Conservation (phyloP, 495 filamentous ascomycete genomes). For the Lasiosphaeria ovina region DNA sequence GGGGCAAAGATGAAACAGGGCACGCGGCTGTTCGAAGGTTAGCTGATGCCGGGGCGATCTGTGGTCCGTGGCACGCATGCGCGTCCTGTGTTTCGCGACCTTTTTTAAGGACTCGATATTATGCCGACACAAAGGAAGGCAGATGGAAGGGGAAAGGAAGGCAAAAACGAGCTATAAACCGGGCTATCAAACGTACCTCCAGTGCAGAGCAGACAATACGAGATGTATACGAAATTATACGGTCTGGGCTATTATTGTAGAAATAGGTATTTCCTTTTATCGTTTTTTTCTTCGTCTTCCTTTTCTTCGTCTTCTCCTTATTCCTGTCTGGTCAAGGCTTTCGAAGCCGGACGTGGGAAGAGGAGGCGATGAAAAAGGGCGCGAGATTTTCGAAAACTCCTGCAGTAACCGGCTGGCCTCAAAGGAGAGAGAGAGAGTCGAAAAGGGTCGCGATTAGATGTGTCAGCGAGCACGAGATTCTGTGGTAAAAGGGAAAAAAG, state of each 20-base stretch:
- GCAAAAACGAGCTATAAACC: not conserved
- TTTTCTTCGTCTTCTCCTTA: too few relatives aligned
- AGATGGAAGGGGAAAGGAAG: too few relatives aligned
- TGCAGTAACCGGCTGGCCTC: slow-evolving; percentile 93
- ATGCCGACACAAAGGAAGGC: slow-evolving; percentile 12
- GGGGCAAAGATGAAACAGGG: slow-evolving; percentile 37
- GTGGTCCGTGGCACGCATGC: slow-evolving; percentile 25
- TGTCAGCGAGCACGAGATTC: slow-evolving; percentile 27
- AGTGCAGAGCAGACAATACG: slow-evolving; percentile 5
- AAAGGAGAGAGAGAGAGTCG: slow-evolving; percentile 57
- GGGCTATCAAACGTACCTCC: slow-evolving; percentile 15
- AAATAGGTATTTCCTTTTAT: too few relatives aligned
- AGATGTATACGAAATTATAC: slow-evolving; percentile 8
- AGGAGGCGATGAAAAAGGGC: slow-evolving; percentile 36
- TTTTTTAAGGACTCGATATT: slow-evolving; percentile 21
- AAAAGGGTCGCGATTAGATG: slow-evolving; percentile 35
- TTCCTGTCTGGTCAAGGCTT: slow-evolving; percentile 24
- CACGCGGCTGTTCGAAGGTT: slow-evolving; percentile 28
- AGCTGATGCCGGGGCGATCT: slow-evolving; percentile 27
- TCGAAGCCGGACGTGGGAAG: slow-evolving; percentile 37
- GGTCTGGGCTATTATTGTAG: slow-evolving; percentile 20
- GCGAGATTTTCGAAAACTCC: slow-evolving; percentile 57
- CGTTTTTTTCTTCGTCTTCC: too few relatives aligned
- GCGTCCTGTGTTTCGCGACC: slow-evolving; percentile 26
- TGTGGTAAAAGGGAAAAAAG: slow-evolving; percentile 13